Evolutionary conservation across 306 rosid species (phyloP).

Genomic region (Parietaria judaica): DNA sequence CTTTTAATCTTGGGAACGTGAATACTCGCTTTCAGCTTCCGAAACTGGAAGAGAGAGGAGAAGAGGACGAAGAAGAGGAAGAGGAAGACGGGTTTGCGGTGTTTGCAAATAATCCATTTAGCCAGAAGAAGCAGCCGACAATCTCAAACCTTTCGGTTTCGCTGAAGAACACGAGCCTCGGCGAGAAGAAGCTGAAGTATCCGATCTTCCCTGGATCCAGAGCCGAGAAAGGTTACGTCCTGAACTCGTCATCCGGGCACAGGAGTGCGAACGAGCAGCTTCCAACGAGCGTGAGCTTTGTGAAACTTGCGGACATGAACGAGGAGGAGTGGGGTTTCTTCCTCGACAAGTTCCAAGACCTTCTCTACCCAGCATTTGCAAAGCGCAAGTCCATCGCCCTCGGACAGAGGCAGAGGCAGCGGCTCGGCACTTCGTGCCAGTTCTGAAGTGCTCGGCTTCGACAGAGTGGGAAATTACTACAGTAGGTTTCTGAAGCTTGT

Average conservation of each 20-base stretch:
- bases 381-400: slow-evolving; percentile 53
- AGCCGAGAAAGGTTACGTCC: slow-evolving; percentile 39
- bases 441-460: slow-evolving; percentile 42
- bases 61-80: slow-evolving; percentile 74
- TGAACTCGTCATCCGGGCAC: slow-evolving; percentile 66
- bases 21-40: slow-evolving; percentile 52
- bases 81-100: slow-evolving; percentile 25
- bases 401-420: slow-evolving; percentile 87
- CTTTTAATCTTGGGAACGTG: slow-evolving; percentile 37
- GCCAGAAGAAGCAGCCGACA: slow-evolving; percentile 30
- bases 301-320: slow-evolving; percentile 65
- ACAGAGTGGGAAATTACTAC: slow-evolving; percentile 24
- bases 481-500: slow-evolving; percentile 34
- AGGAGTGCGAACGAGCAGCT: slow-evolving; percentile 92
- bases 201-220: slow-evolving; percentile 38
- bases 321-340: slow-evolving; percentile 76
- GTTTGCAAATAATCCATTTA: slow-evolving; percentile 17
- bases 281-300: slow-evolving; percentile 74
- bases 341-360: slow-evolving; percentile 69
- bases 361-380: slow-evolving; percentile 67
- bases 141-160: slow-evolving; percentile 53
- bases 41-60: slow-evolving; percentile 72
- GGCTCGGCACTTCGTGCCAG: slow-evolving; percentile 99
- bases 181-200: slow-evolving; percentile 49
- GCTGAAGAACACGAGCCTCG: slow-evolving; percentile 45